phyloP scores from a whole-genome alignment of 2,329 filamentous ascomycete species.

The Trichoderma atrobrunneum region DNA sequence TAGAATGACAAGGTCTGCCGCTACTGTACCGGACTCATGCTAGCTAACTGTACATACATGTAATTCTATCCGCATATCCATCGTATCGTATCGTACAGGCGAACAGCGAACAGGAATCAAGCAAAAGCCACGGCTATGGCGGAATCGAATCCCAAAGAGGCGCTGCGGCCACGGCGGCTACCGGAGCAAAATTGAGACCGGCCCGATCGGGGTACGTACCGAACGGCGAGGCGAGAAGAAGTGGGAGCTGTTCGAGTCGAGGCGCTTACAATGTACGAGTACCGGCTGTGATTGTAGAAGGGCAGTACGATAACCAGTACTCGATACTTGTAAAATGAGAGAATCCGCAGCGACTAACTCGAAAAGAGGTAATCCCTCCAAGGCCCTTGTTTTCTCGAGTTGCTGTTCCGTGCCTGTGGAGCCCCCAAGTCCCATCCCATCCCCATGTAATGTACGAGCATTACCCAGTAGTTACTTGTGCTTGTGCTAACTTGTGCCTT shows the following conservation, averaged over 20 bases:
- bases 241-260: background rate
- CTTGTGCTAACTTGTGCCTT: background rate
- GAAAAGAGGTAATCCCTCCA: background rate
- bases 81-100: background rate
- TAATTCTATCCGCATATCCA: background rate
- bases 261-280: background rate
- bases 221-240: background rate
- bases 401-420: background rate
- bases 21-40: background rate
- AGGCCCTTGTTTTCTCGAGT: background rate
- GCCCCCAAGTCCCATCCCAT: background rate
- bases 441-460: background rate
- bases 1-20: background rate
- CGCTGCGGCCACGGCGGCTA: constrained; percentile 14
- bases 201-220: constrained; percentile 15
- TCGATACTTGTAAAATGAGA: background rate
- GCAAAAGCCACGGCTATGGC: constrained; percentile 6
- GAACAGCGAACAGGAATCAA: background rate
- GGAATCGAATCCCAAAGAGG: constrained; percentile 1
- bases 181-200: constrained; percentile 15
- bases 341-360: background rate
- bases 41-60: too few relatives aligned
- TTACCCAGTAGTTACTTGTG: background rate
- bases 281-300: background rate
- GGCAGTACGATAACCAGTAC: background rate